Evolutionary conservation across 2,329 filamentous ascomycete genomes (phyloP), one percentile per base, ranked within the genome.

Genomic region (Fusarium citri): DNA sequence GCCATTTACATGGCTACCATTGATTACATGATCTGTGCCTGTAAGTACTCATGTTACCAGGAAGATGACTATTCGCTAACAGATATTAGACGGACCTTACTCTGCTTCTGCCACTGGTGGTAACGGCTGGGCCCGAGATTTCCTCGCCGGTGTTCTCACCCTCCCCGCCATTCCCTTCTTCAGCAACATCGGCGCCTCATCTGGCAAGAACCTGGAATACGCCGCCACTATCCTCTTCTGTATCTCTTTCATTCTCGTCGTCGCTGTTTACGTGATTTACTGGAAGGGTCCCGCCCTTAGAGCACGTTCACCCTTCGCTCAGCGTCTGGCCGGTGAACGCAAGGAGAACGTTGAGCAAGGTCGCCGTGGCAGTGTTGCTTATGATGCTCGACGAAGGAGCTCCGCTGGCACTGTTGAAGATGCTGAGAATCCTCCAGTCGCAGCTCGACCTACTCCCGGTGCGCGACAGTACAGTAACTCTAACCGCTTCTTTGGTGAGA

Each of bases 1-100:
- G 82, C 87, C 34, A 92, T 92, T 61, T 93, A 93, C 80, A 92
- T 92, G 88, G 89, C 90, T 2, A 92, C 90, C 2, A 91, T 93
- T 68, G 90, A 94, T 78, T 94, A 94, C 80, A 92, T 93, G 87
- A 74, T 74, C 23, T 76, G 74, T 23, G 71, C 74, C 2, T 76
- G 72, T 73, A 48, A 69, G 72, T 56, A 26, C 11, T 5, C 16
- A 0, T 26, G 1, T 14, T 0, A 5, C 9, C 2, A 3, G 6
- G 4, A 9, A 1, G 0, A 2, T 2, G 1, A 6, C 0, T 8
- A 9, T 20, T 4, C 0, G 18, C 51, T 74, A 9, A 72, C 42
- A 26, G 1, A 2, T 4, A 3, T 0, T 1, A 74, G 72, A 75
- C 73, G 92, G 91, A 0, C 88, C 88, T 0, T 93, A 92, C 76